phyloP scores from a whole-genome alignment of 2,329 filamentous ascomycete species.

The Sporothrix mexicana region DNA sequence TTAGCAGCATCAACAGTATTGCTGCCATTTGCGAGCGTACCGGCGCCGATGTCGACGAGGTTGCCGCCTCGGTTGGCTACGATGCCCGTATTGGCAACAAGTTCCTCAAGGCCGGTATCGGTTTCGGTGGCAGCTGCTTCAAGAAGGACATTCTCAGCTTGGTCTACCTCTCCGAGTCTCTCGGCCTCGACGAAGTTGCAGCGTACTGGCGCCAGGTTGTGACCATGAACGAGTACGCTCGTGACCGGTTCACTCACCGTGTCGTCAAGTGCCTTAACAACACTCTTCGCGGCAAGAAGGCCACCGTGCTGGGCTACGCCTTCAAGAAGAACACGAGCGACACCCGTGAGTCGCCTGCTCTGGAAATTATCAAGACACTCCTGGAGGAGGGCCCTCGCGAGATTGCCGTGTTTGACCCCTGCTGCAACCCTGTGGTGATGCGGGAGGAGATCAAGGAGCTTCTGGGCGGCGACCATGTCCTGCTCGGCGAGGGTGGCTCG shows the following conservation, averaged over 20 bases:
- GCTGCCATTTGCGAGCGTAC: slow-evolving; percentile 80
- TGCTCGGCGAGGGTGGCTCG: slow-evolving; percentile 50
- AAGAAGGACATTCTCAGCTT: slow-evolving; percentile 79
- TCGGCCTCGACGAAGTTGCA: slow-evolving; percentile 73
- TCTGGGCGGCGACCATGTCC: slow-evolving; percentile 44
- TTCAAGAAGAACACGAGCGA: slow-evolving; percentile 83
- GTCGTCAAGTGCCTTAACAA: slow-evolving; percentile 70
- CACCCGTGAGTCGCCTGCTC: slow-evolving; percentile 72
- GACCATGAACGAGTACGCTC: slow-evolving; percentile 77
- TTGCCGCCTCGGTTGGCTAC: slow-evolving; percentile 69
- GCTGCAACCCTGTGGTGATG: slow-evolving; percentile 59
- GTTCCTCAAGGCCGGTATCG: slow-evolving; percentile 76
- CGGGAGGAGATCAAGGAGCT: slow-evolving; percentile 57
- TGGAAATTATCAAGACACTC: slow-evolving; percentile 70
- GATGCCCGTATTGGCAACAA: slow-evolving; percentile 74
- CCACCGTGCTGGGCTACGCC: slow-evolving; percentile 74
- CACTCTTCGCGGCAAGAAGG: slow-evolving; percentile 71
- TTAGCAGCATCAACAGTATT: slow-evolving; percentile 81
- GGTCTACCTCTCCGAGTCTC: slow-evolving; percentile 72
- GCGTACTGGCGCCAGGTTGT: slow-evolving; percentile 78
- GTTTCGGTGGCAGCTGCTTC: slow-evolving; percentile 83
- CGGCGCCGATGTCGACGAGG: slow-evolving; percentile 76
- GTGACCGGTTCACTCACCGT: slow-evolving; percentile 69
- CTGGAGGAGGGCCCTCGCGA: slow-evolving; percentile 68
- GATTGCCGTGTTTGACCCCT: slow-evolving; percentile 72